Evolutionary conservation across 1,139 yeast species (phyloP).

Genomic region (Diutina pseudorugosa): DNA sequence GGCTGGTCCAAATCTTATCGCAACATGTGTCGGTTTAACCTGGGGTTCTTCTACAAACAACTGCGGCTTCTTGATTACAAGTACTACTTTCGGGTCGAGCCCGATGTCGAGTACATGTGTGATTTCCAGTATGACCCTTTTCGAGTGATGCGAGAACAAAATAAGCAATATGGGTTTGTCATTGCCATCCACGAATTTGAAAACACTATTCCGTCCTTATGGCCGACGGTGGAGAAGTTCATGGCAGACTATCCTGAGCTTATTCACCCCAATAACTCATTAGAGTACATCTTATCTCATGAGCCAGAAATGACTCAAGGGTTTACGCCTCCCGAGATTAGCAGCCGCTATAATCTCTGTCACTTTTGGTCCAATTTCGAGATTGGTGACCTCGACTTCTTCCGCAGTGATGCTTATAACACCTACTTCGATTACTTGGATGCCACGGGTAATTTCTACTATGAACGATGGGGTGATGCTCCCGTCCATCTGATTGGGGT

Average conservation of each 20-base stretch:
- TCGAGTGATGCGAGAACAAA: slow-evolving; percentile 19
- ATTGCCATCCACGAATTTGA: slow-evolving; percentile 34
- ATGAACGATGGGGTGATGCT: slow-evolving; percentile 97
- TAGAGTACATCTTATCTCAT: slow-evolving; percentile 29
- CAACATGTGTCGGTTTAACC: slow-evolving; percentile 39
- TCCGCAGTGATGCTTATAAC: slow-evolving; percentile 57
- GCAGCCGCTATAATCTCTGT: slow-evolving; percentile 68
- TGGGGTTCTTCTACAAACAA: slow-evolving; percentile 33
- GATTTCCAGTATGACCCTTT: slow-evolving; percentile 39
- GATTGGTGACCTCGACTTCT: slow-evolving; percentile 70
- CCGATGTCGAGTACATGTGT: slow-evolving; percentile 35
- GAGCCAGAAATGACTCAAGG: slow-evolving; percentile 15
- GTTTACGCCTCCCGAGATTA: slow-evolving; percentile 5
- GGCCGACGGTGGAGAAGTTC: slow-evolving; percentile 64
- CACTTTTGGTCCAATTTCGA: slow-evolving; percentile 97
- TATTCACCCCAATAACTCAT: slow-evolving; percentile 56
- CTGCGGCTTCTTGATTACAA: slow-evolving; percentile 25
- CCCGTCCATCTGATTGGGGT: slow-evolving; percentile 86
- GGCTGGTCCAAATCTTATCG: slow-evolving; percentile 30
- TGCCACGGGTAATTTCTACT: slow-evolving; percentile 71
- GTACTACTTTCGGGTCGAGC: slow-evolving; percentile 37
- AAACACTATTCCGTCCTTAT: slow-evolving; percentile 54
- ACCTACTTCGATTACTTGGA: slow-evolving; percentile 64
- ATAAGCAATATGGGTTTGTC: slow-evolving; percentile 31
- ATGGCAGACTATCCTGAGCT: slow-evolving; percentile 46